Percentiles rank a stretch among this genome's conserved stretches.
phyloP scores from a whole-genome alignment of 2,329 filamentous ascomycete genomes.

The Penicillium sp. region DNA sequence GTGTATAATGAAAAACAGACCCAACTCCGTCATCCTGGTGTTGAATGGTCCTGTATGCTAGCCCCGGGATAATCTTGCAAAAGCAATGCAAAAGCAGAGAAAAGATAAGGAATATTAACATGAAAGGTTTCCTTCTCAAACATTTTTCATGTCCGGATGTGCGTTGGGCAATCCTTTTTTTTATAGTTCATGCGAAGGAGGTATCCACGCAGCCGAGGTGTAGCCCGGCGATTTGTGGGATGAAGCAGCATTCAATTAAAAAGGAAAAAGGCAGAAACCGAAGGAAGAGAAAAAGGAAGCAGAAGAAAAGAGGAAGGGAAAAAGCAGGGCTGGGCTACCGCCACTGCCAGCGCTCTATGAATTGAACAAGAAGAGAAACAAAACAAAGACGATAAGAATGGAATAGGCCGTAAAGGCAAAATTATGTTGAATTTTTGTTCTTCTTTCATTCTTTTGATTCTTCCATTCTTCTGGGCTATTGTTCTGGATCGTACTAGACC shows the following conservation, averaged over 20 bases:
- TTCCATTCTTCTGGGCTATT: conserved; percentile 9
- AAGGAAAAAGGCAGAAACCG: background rate
- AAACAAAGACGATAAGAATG: conserved; percentile 4
- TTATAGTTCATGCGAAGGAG: background rate
- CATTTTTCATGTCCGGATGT: background rate
- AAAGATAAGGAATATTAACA: background rate
- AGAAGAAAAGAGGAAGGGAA: background rate
- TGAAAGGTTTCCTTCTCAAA: background rate
- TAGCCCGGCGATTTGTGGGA: background rate
- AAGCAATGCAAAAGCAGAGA: background rate
- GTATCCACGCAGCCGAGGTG: background rate
- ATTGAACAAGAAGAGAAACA: conserved; percentile 3
- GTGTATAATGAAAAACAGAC: conserved; percentile 1
- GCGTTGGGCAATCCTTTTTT: background rate
- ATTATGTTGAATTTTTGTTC: conserved; percentile 27
- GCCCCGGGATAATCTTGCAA: background rate
- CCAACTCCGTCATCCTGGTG: conserved; percentile 25
- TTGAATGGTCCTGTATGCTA: conserved; percentile 9
- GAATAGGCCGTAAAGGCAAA: conserved; percentile 2
- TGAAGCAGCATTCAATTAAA: background rate
- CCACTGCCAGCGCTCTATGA: conserved; percentile 17
- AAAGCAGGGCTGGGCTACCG: background rate
- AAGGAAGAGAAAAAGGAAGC: background rate
- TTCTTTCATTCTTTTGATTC: conserved; percentile 14
- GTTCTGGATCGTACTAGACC: conserved; percentile 12